These are phyloP conservation scores for Rhodotorula sp. DNA, from an alignment of 1,284 basidiomycete genomes.

Conservation along the genomic window DNA sequence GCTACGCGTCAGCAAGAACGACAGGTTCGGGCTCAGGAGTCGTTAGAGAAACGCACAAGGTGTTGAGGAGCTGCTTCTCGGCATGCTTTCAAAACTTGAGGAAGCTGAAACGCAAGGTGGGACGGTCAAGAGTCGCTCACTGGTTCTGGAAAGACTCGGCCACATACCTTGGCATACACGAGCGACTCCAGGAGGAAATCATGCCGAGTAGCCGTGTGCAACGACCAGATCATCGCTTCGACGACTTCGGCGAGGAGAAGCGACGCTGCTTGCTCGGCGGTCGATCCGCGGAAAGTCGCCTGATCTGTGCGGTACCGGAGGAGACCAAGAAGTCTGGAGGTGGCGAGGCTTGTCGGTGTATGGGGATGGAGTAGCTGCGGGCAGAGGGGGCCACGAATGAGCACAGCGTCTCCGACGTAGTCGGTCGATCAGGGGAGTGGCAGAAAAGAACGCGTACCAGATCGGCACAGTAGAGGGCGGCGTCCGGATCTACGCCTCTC, in stretches of 20 bases:
- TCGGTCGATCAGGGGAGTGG: background rate
- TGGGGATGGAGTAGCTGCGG: background rate
- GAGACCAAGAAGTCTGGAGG: background rate
- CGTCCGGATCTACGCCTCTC: no score
- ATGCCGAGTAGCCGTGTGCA: background rate
- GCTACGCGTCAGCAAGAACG: background rate
- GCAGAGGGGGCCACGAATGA: background rate
- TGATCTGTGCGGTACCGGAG: slow-evolving; percentile 13
- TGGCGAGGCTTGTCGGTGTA: background rate
- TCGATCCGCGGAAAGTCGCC: background rate
- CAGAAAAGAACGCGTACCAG: background rate
- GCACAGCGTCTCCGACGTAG: background rate
- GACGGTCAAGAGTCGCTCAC: background rate
- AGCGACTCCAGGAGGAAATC: background rate
- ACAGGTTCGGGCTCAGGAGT: background rate
- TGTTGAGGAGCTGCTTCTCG: background rate
- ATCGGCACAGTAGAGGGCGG: no score
- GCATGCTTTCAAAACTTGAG: background rate
- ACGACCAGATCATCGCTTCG: background rate
- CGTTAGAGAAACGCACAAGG: background rate
- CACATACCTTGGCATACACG: slow-evolving; percentile 7
- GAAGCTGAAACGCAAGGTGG: background rate
- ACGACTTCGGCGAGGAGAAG: background rate
- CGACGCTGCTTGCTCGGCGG: background rate
- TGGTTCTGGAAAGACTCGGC: no score